phyloP scores from a whole-genome alignment of 2,329 filamentous ascomycete species.

The Trichoderma endophyticum region DNA sequence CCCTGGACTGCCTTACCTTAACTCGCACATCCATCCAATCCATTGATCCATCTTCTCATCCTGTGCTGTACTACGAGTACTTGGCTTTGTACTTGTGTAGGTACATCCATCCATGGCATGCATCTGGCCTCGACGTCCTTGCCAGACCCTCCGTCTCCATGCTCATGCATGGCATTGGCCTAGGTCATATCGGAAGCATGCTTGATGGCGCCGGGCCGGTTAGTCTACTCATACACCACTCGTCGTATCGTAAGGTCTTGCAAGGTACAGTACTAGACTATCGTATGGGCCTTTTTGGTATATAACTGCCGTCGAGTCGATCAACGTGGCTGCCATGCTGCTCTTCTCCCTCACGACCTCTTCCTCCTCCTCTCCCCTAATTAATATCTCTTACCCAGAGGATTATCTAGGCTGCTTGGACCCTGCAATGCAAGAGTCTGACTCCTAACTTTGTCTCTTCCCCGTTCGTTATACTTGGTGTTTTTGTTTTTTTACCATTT shows the following conservation, averaged over 20 bases:
- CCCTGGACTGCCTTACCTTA: not conserved
- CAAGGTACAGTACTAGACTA: not conserved
- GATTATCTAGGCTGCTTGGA: not conserved
- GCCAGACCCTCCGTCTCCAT: constrained; percentile 36
- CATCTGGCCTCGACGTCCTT: constrained; percentile 22
- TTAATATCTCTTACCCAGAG: not conserved
- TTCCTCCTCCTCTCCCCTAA: constrained; percentile 2
- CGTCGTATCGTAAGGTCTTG: not conserved
- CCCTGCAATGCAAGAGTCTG: constrained; percentile 7
- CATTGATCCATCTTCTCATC: not conserved
- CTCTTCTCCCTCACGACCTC: constrained; percentile 13
- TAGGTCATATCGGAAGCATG: constrained; percentile 23
- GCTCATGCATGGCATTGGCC: constrained; percentile 36
- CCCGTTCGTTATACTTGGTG: not conserved
- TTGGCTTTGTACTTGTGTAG: constrained; percentile 3
- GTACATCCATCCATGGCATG: constrained; percentile 19
- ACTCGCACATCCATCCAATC: not conserved
- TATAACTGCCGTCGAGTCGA: constrained; percentile 16
- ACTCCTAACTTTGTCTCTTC: constrained; percentile 1
- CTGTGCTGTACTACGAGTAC: not conserved
- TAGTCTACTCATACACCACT: constrained; percentile 8
- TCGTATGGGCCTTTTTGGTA: not conserved
- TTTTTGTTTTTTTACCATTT: not conserved
- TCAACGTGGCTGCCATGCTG: constrained; percentile 9
- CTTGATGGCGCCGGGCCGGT: constrained; percentile 18